A percentile compares a stretch with the other conserved stretches of the same genome.
Conservation (phyloP, 1,284 basidiomycete genomes). For the Ganoderma lingzhi region DNA sequence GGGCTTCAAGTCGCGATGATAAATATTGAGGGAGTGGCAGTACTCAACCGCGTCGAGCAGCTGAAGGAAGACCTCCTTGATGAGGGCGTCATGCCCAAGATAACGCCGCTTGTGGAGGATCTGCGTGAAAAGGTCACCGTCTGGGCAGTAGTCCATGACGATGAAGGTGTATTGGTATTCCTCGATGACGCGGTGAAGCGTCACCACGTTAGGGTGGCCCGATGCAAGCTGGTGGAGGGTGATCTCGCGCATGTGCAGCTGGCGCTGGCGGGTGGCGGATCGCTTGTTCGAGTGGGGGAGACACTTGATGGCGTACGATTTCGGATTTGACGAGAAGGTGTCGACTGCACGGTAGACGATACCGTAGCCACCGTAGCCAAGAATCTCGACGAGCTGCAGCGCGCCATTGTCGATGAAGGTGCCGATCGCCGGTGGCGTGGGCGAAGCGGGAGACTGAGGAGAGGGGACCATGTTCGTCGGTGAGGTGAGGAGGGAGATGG, state of each 20-base stretch:
- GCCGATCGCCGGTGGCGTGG: constrained; percentile 73
- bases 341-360: constrained; percentile 94
- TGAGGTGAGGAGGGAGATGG: constrained; percentile 48
- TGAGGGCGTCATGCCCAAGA: constrained; percentile 82
- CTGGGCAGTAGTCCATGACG: constrained; percentile 76
- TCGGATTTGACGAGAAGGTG: constrained; percentile 56
- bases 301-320: constrained; percentile 93
- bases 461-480: constrained; percentile 59
- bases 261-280: constrained; percentile 67
- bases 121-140: constrained; percentile 92
- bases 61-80: constrained; percentile 90
- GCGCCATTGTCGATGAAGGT: constrained; percentile 84
- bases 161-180: constrained; percentile 73
- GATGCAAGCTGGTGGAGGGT: constrained; percentile 90
- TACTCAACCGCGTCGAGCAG: constrained; percentile 95
- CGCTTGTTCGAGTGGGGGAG: constrained; percentile 68
- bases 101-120: constrained; percentile 81
- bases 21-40: constrained; percentile 89
- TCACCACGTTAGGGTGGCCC: constrained; percentile 87
- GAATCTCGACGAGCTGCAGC: constrained; percentile 88
- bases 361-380: constrained; percentile 96
- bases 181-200: constrained; percentile 90
- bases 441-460: constrained; percentile 52
- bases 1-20: constrained; percentile 97
- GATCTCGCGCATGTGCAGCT: constrained; percentile 81